Base-by-base conservation (phyloP, 352 stramenopile species). In the Phytophthora pini region DNA sequence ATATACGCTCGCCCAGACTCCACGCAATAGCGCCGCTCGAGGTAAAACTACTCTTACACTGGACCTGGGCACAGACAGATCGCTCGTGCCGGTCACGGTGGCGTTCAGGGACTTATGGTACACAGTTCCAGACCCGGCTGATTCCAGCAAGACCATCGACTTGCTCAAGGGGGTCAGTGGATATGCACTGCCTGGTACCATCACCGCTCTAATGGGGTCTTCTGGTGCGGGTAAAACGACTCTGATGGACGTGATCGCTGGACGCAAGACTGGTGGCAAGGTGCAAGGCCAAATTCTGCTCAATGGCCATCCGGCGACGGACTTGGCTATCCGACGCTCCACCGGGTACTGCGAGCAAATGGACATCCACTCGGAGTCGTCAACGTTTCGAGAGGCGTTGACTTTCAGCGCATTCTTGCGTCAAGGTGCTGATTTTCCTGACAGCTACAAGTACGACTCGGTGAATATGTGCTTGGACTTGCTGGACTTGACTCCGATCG, bases 91-190 rank as follows among this genome's bases (percentile, higher is more conserved):
- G 0, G 55, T 70, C 24, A 65, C 39, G 2, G 17, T 65, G 8
- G 61, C 61, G 5, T 65, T 69, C 13, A 69, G 43, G 22, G 45
- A 64, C 31, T 26, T 63, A 13, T 65, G 46, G 61, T 65, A 70
- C 27, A 61, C 29, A 15, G 61, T 70, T 4, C 47, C 54, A 5
- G 40, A 65, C 29, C 53, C 53, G 4, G n/a, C 27, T 0, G 46
- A 65, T 27, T 43, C 59, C 2, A 51, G 51, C 12, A 11, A 68
- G 3, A 56, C 34, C 29, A 45, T 68, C n/a, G 44, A 66, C 40
- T 10, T 66, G n/a, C 49, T 66, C 29, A 66, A 66, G 20, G 59
- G 51, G 4, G 52, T 68, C 52, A 56, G 34, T 34, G 59, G 59
- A 39, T 67, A 61, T 10, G 43, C 49, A 0, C 36, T 67, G 1